Evolutionary conservation across 2,329 filamentous ascomycete genomes (phyloP), one percentile per base, ranked within the genome.

Genomic region (Diaporthe vexans): DNA sequence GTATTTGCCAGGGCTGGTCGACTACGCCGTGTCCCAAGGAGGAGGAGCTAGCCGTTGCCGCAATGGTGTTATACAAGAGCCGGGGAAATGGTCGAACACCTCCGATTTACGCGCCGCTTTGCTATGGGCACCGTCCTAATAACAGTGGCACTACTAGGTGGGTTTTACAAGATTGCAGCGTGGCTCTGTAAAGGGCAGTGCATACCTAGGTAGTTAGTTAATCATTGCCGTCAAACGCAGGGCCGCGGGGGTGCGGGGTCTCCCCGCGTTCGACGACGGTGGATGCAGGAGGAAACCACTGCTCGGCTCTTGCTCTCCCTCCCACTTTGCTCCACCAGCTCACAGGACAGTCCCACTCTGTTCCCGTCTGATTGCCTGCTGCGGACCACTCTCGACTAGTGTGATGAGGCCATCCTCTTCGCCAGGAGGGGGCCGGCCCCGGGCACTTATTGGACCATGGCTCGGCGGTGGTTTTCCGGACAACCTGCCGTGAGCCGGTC

Each of bases 91-190:
- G 21, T 37, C 13, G 13, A 24, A 46, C 46, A 65, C 21, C 61
- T 67, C 61, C 61, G 61, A 67, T 67, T 67, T 67, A 13, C 61
- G 61, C 61, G 61, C 61, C 61, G 61, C 29, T 35, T 65, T 35
- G 43, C 29, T 29, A 51, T 10, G 43, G 19, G 26, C 13, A 17
- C 29, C 4, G 43, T 51, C 43, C 9, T 35, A 51, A 51, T 35
- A 51, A 51, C 26, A 24, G 19, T n/a, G 26, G 48, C 17, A 43
- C 29, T 51, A 37, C 35, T n/a, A 33, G 19, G 48, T 26, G 35
- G n/a, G 29, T 21, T 19, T 33, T 24, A 5, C 43, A 52, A 26
- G 13, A 24, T 52, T n/a, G 21, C 29, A 35, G 61, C 17, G 11
- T 26, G 37, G 17, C 17, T 17, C n/a, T n/a, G 40, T 17, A 17